Evolutionary conservation across 129 eudicot species (phyloP), one percentile per base, ranked within the genome.

Genomic region (Kitagawia praeruptora): DNA sequence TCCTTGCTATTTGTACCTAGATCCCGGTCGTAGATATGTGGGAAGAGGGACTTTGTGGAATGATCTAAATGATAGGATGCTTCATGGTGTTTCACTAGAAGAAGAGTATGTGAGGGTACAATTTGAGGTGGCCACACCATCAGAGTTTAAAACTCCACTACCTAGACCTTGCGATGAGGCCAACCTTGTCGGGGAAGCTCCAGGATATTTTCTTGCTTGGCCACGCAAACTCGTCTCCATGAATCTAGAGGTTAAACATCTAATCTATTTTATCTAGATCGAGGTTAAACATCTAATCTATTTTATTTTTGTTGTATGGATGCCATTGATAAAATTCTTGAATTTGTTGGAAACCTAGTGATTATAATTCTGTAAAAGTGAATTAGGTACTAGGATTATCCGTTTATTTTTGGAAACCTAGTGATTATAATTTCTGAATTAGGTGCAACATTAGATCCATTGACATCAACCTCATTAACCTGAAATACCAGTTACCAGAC

Each of bases 401-500:
- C 34, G 34, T n/a, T n/a, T 31, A 31, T 0, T 31, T 31, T 31
- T 31, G 34, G 34, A 31, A 31, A 31, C 34, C 34, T 31, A 31
- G 34, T 31, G 34, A 31, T 31, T 31, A 31, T 31, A 31, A 1
- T 31, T 31, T 31, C 34, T 31, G 34, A n/a, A n/a, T n/a, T 31
- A 31, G 58, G 77, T 44, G 77, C 56, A 45, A 41, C 77, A 74
- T 74, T 45, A 39, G 77, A 27, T 9, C 77, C 77, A 27, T 74
- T 74, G 39, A 74, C 77, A 45, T 74, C 40, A 45, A 74, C 58
- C 77, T 74, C 77, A 45, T 74, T n/a, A 45, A 74, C 58, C 77
- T 74, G 77, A 45, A 45, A 21, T 9, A 74, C 19, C 51, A 42
- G 27, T 23, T 66, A 12, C 21, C 41, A 31, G 31, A 66, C 16